phyloP scores from a whole-genome alignment of 2,329 filamentous ascomycete genomes.

The Fusarium sp. region DNA sequence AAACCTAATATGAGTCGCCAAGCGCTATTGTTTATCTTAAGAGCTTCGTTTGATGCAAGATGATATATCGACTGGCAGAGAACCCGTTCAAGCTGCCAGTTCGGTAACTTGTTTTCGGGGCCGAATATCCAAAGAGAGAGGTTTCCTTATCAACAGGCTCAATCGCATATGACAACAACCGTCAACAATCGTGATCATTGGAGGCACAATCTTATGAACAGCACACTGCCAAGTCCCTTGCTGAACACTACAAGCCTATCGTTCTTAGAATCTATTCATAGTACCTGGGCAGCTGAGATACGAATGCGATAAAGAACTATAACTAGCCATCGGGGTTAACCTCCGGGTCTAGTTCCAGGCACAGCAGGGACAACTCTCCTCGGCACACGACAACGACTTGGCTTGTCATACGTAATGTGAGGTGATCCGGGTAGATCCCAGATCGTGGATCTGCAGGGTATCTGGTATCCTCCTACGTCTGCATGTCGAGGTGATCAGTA shows the following conservation, averaged over 20 bases:
- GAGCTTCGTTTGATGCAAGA: neutral
- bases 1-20: neutral
- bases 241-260: neutral
- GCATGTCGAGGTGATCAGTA: neutral
- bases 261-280: neutral
- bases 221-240: neutral
- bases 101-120: neutral
- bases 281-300: neutral
- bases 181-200: neutral
- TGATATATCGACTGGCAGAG: neutral
- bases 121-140: no score
- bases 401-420: constrained; percentile 6
- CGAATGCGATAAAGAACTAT: neutral
- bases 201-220: neutral
- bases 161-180: neutral
- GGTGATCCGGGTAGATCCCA: neutral
- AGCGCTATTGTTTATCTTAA: neutral
- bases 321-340: neutral
- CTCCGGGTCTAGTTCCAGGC: neutral
- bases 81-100: neutral
- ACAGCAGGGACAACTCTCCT: neutral
- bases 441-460: neutral
- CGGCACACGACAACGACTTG: neutral
- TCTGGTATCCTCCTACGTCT: neutral
- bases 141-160: neutral